A percentile compares a stretch with the other conserved stretches of the same genome.
phyloP scores from a whole-genome alignment of 345 rosid genomes.

The Boechera divaricarpa region DNA sequence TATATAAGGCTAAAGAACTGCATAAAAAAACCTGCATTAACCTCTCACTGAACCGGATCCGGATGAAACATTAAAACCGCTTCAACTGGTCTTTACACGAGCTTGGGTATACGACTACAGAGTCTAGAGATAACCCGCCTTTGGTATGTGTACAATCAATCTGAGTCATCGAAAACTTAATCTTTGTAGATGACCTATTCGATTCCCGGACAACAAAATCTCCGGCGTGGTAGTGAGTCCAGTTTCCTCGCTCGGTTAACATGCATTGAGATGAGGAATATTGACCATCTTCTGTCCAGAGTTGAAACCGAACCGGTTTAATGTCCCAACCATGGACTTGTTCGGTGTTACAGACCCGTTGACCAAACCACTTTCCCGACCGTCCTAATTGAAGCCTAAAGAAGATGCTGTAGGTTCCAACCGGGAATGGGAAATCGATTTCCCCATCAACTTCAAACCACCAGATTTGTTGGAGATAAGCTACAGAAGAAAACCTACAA shows the following conservation, averaged over 20 bases:
- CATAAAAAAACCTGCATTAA: slow-evolving; percentile 32
- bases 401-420: slow-evolving; percentile 76
- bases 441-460: slow-evolving; percentile 97
- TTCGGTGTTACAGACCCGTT: slow-evolving; percentile 67
- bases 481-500: slow-evolving; percentile 73
- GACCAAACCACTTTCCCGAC: slow-evolving; percentile 67
- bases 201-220: slow-evolving; percentile 65
- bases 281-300: slow-evolving; percentile 90
- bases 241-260: slow-evolving; percentile 67
- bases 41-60: slow-evolving; percentile 35
- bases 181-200: slow-evolving; percentile 47
- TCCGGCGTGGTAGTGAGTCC: slow-evolving; percentile 84
- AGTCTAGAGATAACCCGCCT: slow-evolving; percentile 92
- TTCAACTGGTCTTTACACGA: slow-evolving; percentile 49
- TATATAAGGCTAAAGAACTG: slow-evolving; percentile 34
- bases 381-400: slow-evolving; percentile 86
- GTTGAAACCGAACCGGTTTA: slow-evolving; percentile 88
- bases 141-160: slow-evolving; percentile 99
- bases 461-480: slow-evolving; percentile 98
- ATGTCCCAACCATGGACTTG: slow-evolving; percentile 93
- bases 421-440: slow-evolving; percentile 86
- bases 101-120: slow-evolving; percentile 72
- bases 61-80: slow-evolving; percentile 30
- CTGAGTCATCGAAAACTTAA: slow-evolving; percentile 88
- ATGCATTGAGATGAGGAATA: slow-evolving; percentile 68